phyloP scores from a whole-genome alignment of 768 basidiomycete species.

The Pisolithus microcarpus region DNA sequence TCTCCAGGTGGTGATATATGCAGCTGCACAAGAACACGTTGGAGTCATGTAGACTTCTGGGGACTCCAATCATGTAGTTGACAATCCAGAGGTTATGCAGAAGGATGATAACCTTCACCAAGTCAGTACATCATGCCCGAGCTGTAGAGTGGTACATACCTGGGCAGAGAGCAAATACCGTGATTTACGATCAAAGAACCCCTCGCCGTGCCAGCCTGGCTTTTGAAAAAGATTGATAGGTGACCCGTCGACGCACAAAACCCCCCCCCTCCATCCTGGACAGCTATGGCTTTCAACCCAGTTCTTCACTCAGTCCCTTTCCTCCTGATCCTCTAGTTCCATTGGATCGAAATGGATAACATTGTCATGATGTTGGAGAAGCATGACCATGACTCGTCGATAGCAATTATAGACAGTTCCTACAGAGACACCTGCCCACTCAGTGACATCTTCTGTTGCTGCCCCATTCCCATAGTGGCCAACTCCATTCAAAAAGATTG shows the following conservation, averaged over 20 bases:
- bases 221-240: no score
- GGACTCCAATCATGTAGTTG: no score
- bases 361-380: constrained; percentile 7
- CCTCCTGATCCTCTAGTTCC: background rate
- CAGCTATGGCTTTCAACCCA: background rate
- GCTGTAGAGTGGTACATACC: background rate
- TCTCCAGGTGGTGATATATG: no score
- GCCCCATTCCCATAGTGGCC: constrained; percentile 8
- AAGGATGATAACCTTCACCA: no score
- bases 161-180: no score
- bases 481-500: constrained; percentile 20
- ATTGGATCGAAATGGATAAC: constrained; percentile 4
- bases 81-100: no score
- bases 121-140: no score
- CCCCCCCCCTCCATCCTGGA: background rate
- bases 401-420: constrained; percentile 17
- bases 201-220: no score
- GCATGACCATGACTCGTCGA: constrained; percentile 7
- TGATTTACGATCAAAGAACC: no score
- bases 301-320: background rate
- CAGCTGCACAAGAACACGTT: no score
- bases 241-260: no score
- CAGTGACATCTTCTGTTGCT: constrained; percentile 12
- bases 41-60: no score
- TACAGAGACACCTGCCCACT: constrained; percentile 13